Base-by-base conservation (phyloP, 306 rosid species). In the Citrullus colocynthis region DNA sequence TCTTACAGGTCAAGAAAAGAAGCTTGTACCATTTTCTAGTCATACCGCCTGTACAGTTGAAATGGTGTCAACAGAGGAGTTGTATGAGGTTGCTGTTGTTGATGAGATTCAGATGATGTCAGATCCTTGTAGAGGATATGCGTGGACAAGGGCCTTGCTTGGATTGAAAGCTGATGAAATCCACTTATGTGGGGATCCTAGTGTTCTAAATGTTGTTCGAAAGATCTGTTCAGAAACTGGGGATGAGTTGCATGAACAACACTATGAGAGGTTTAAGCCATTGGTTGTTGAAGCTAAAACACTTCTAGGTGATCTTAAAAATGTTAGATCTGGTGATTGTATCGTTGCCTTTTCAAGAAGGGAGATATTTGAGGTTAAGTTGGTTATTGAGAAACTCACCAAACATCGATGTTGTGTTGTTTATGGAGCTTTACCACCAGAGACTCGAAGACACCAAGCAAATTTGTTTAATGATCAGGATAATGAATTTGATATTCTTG, bases 61-160 rank as follows among this genome's bases (percentile, higher is more conserved):
- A 85, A 90, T 95, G 98, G 92, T 82, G 51, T 95, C 98, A 0
- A 90, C 95, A 0, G 87, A 90, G 24, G 95, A 90, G 30, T 70
- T 95, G 88, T 92, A 85, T 78, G 97, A 95, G 69, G 93, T 95
- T 78, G 98, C 96, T 37, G 85, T 92, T 42, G 82, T 95, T 59
- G 97, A 95, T 79, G 98, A 95, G 83, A 92, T 95, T 83, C 98
- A 94, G 79, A 89, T 91, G 98, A 84, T 91, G 88, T 83, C 96
- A 8, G 97, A 94, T 62, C 80, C 85, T 6, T 76, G 15, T 73
- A 88, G 98, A 83, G 97, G 98, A 57, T 88, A 79, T 85, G 97
- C 92, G 13, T 94, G 97, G 97, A 91, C 96, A 10, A 87, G 96
- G 66, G 96, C 97, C 7, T 85, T 94, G 82, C 97, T 94, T 77